Evolutionary conservation across 202 grass and related monocot genomes (phyloP).

Genomic region (Carex arenaria): DNA sequence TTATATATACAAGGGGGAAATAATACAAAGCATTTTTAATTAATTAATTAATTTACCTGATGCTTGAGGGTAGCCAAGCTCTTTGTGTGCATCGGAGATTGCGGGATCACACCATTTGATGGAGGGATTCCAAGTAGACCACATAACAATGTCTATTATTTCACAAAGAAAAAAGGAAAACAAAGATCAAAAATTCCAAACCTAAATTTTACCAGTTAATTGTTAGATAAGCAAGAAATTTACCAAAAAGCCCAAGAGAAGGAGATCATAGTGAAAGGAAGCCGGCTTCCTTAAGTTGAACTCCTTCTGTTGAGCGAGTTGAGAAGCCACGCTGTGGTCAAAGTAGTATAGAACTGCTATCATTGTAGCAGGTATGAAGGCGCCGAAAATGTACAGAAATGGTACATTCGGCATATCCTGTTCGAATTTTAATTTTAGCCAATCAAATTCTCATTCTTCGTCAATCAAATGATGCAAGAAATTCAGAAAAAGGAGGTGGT

Average conservation of each 20-base stretch:
- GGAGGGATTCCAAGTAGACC: conserved; percentile 93
- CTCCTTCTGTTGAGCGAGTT: conserved; percentile 92
- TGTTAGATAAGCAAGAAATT: not conserved
- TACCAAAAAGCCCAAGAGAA: conserved; percentile 97
- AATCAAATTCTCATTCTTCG: not conserved
- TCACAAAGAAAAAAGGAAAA: conserved; percentile 18
- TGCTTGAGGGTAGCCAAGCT: conserved; percentile 98
- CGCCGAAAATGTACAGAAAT: conserved; percentile 85
- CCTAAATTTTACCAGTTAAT: not conserved
- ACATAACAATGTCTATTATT: conserved; percentile 73
- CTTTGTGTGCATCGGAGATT: conserved; percentile 99
- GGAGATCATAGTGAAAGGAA: conserved; percentile 94
- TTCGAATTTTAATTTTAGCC: conserved; percentile 17
- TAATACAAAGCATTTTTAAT: not conserved
- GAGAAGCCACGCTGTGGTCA: conserved; percentile 96
- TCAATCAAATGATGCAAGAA: not conserved
- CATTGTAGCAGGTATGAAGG: conserved; percentile 97
- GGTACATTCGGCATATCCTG: conserved; percentile 93
- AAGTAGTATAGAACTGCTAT: conserved; percentile 98
- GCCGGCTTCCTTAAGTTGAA: conserved; percentile 98
- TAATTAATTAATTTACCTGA: conserved; percentile 43
- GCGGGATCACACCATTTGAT: conserved; percentile 93
- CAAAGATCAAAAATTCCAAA: conserved; percentile 8
- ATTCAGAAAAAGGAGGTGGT: not conserved
- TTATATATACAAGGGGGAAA: not conserved